Evolutionary conservation across 176 grass and related monocot species (phyloP).

Genomic region (Carex myosuroides): DNA sequence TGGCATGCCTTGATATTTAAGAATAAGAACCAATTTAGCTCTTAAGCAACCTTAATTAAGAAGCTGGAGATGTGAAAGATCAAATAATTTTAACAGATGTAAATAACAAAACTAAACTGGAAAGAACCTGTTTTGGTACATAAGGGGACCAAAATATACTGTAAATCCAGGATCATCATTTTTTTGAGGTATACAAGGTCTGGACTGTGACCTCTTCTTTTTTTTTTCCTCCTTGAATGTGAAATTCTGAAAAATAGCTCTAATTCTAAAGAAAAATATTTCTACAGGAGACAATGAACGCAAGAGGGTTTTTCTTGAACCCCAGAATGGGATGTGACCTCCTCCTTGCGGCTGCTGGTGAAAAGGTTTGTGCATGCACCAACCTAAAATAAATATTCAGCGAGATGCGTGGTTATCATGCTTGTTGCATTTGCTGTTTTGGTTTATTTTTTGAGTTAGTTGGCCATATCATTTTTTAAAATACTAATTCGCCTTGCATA

Average conservation of each 20-base stretch:
- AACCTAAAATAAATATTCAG: background rate
- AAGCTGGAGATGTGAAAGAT: background rate
- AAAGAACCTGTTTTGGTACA: background rate
- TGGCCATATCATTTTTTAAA: background rate
- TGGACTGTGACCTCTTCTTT: background rate
- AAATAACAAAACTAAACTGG: background rate
- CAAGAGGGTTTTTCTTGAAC: constrained; percentile 80
- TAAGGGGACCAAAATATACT: background rate
- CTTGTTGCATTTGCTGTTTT: background rate
- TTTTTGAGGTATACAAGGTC: background rate
- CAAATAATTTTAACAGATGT: background rate
- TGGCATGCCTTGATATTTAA: background rate
- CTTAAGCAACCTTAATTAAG: background rate
- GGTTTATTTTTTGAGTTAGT: background rate
- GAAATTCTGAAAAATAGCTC: constrained; percentile 11
- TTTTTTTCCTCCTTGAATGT: background rate
- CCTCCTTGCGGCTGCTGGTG: constrained; percentile 71
- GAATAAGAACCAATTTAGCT: background rate
- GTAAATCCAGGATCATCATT: background rate
- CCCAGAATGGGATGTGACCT: constrained; percentile 75
- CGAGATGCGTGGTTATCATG: background rate
- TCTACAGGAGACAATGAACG: constrained; percentile 76
- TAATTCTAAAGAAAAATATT: constrained; percentile 1
- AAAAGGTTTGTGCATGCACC: constrained; percentile 38
- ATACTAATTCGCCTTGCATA: background rate